These are phyloP conservation scores for Cercospora beticola DNA, from an alignment of 2,329 filamentous ascomycete species.

Conservation along the genomic window DNA sequence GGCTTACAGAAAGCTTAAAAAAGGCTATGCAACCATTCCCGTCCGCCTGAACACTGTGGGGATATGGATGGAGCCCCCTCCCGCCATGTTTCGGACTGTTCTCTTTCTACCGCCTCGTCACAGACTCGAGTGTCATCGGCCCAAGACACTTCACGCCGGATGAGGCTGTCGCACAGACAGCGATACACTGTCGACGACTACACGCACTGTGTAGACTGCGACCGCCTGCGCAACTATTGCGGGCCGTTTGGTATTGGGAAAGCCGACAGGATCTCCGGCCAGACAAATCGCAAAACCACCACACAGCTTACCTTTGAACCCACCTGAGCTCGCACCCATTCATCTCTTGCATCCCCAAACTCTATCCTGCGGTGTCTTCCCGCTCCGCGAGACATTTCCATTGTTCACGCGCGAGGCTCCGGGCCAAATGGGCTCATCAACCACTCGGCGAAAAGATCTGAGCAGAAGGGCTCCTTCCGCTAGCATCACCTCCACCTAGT, in stretches of 20 bases:
- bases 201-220: neutral
- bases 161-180: neutral
- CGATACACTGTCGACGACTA: neutral
- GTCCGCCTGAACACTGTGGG: conserved; percentile 24
- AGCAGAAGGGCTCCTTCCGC: neutral
- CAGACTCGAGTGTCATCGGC: neutral
- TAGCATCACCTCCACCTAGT: neutral
- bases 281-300: conserved; percentile 14
- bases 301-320: conserved; percentile 25
- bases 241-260: neutral
- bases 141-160: neutral
- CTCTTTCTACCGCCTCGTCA: conserved; percentile 16
- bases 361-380: conserved; percentile 3
- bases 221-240: neutral
- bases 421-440: neutral
- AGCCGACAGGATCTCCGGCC: conserved; percentile 24
- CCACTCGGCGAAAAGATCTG: neutral
- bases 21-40: conserved; percentile 21
- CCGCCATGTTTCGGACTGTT: conserved; percentile 30
- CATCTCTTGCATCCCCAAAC: neutral
- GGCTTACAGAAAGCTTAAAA: conserved; percentile 25
- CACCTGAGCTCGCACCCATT: conserved; percentile 14
- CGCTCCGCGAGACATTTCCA: conserved; percentile 14
- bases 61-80: conserved; percentile 28
- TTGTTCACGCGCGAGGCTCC: conserved; percentile 8